Conservation (phyloP, 805 yeast genomes). For the Candida hungchunana region DNA sequence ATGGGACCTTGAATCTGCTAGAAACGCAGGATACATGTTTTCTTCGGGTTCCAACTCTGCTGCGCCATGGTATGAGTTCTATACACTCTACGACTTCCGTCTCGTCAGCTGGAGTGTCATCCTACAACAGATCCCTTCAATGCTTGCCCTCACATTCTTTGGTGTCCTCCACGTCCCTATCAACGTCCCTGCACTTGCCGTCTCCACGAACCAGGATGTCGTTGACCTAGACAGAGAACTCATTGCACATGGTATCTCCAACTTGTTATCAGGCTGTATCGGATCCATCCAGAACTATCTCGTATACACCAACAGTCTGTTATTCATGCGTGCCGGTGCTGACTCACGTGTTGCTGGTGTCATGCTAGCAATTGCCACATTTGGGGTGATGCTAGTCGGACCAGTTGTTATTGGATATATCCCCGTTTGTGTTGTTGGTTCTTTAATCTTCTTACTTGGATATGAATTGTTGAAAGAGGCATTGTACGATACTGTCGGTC, state of each 20-base stretch:
- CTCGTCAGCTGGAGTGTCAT: constrained; percentile 75
- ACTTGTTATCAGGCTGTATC: constrained; percentile 71
- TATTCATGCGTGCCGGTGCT: constrained; percentile 93
- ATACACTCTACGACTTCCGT: constrained; percentile 62
- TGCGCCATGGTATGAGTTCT: constrained; percentile 90
- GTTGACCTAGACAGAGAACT: constrained; percentile 90
- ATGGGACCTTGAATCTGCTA: constrained; percentile 55
- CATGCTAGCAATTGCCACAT: constrained; percentile 80
- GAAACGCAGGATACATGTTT: constrained; percentile 85
- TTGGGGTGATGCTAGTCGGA: constrained; percentile 77
- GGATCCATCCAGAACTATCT: constrained; percentile 94
- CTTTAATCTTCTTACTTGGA: constrained; percentile 85
- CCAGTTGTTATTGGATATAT: constrained; percentile 91
- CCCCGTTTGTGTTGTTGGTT: constrained; percentile 94
- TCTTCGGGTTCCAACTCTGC: constrained; percentile 29
- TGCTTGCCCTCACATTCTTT: constrained; percentile 93
- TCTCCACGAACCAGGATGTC: constrained; percentile 75
- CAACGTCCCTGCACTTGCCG: constrained; percentile 95
- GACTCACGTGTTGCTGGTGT: constrained; percentile 86
- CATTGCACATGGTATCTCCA: constrained; percentile 92
- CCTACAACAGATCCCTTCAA: constrained; percentile 73
- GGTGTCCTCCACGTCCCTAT: constrained; percentile 97
- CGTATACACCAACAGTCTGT: constrained; percentile 89
- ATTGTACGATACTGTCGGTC: constrained; percentile 76
- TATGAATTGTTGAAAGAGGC: constrained; percentile 88